phyloP scores from a whole-genome alignment of 2,329 filamentous ascomycete genomes.

The Grosmannia clavigera region DNA sequence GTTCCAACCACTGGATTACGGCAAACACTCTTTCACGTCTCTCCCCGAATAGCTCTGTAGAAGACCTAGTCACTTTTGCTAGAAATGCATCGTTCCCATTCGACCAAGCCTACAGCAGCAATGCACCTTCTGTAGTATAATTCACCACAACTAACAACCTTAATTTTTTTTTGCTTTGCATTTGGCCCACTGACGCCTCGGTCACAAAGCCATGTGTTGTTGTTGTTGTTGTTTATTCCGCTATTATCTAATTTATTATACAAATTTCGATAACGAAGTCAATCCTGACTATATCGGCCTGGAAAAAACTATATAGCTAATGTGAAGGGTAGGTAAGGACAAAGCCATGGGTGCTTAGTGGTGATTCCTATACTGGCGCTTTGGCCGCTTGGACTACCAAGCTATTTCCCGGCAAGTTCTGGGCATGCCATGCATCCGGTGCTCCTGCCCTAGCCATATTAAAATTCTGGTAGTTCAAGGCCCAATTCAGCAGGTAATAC shows the following conservation, averaged over 20 bases:
- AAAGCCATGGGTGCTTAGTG: conserved; percentile 25
- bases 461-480: conserved; percentile 44
- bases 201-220: conserved; percentile 32
- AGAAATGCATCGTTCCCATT: conserved; percentile 40
- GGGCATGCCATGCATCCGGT: conserved; percentile 46
- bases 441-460: conserved; percentile 42
- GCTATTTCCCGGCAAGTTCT: conserved; percentile 41
- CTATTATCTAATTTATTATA: no score
- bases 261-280: no score
- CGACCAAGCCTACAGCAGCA: conserved; percentile 31
- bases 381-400: conserved; percentile 43
- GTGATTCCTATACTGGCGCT: conserved; percentile 44
- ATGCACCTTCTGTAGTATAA: conserved; percentile 32
- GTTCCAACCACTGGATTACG: conserved; percentile 36
- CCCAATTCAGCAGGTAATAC: conserved; percentile 45
- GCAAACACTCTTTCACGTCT: conserved; percentile 41
- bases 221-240: no score
- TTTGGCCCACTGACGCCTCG: background rate
- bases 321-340: no score
- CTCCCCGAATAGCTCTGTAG: conserved; percentile 39
- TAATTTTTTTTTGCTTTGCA: no score
- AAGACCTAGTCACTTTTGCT: conserved; percentile 42
- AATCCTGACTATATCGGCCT: no score
- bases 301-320: no score
- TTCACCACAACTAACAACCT: background rate